phyloP scores from a whole-genome alignment of 176 grass and related monocot genomes.

The Carex myosuroides region DNA sequence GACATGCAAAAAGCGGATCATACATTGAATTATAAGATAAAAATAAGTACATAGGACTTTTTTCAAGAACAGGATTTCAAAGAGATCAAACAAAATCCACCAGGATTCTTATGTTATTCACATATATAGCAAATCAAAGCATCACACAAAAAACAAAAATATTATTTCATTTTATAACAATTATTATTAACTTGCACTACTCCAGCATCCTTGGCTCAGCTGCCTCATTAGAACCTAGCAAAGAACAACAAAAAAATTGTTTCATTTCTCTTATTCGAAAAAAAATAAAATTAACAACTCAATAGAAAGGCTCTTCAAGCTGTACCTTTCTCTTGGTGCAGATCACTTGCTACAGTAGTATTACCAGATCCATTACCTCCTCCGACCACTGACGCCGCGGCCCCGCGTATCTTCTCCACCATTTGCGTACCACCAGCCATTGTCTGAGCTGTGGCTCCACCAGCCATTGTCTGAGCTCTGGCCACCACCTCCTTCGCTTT shows the following conservation, averaged over 20 bases:
- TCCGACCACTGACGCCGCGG: conserved; percentile 46
- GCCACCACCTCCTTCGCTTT: conserved; percentile 19
- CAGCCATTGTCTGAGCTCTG: not conserved
- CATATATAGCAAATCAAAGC: not conserved
- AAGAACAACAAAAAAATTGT: not conserved
- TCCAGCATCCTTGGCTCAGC: not conserved
- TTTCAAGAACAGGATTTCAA: not conserved
- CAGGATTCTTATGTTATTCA: too few species aligned
- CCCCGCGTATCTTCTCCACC: conserved; percentile 36
- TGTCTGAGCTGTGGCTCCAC: not conserved
- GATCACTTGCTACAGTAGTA: not conserved
- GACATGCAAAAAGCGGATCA: not conserved
- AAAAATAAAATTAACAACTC: not conserved
- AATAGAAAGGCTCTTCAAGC: not conserved
- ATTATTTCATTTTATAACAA: not conserved
- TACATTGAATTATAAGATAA: not conserved
- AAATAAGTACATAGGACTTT: not conserved
- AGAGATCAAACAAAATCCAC: not conserved
- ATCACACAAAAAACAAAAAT: not conserved
- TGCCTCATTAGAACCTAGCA: not conserved
- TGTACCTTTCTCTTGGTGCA: not conserved
- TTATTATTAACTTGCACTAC: not conserved
- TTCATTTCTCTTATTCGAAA: not conserved
- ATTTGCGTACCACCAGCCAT: not conserved
- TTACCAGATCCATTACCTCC: conserved; percentile 7